phyloP scores from a whole-genome alignment of 2,329 filamentous ascomycete genomes.

The Aspergillus novofumigatus region DNA sequence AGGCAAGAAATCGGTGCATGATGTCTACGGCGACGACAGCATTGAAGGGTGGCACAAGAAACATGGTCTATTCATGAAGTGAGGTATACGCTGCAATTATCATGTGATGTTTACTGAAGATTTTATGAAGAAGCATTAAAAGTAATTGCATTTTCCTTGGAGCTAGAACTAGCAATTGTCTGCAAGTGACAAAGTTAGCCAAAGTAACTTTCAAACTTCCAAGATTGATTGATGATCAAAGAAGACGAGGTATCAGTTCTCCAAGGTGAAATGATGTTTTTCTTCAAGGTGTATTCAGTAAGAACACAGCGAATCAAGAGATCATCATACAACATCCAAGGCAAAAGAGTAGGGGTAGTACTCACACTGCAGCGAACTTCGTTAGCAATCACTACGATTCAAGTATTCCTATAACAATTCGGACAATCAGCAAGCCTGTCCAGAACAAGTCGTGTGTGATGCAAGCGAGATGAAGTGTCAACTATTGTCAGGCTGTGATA shows the following conservation, averaged over 20 bases:
- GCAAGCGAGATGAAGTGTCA: constrained; percentile 28
- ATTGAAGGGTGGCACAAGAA: constrained; percentile 47
- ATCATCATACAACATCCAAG: constrained; percentile 50
- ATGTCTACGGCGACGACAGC: constrained; percentile 36
- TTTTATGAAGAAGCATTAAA: not conserved
- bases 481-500: constrained; percentile 38
- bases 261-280: constrained; percentile 57
- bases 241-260: constrained; percentile 51
- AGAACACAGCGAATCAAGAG: constrained; percentile 62
- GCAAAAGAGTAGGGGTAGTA: constrained; percentile 5
- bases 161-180: not conserved
- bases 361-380: constrained; percentile 20
- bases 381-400: not conserved
- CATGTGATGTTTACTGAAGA: constrained; percentile 3
- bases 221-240: constrained; percentile 8
- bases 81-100: constrained; percentile 1
- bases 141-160: not conserved
- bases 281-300: constrained; percentile 58
- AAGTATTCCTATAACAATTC: constrained; percentile 17
- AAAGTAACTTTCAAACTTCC: not conserved
- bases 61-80: constrained; percentile 34
- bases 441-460: constrained; percentile 19
- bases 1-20: constrained; percentile 42
- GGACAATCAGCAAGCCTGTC: constrained; percentile 25
- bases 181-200: constrained; percentile 5